phyloP scores from a whole-genome alignment of 2,329 filamentous ascomycete genomes.

The Corinectria fuckeliana region DNA sequence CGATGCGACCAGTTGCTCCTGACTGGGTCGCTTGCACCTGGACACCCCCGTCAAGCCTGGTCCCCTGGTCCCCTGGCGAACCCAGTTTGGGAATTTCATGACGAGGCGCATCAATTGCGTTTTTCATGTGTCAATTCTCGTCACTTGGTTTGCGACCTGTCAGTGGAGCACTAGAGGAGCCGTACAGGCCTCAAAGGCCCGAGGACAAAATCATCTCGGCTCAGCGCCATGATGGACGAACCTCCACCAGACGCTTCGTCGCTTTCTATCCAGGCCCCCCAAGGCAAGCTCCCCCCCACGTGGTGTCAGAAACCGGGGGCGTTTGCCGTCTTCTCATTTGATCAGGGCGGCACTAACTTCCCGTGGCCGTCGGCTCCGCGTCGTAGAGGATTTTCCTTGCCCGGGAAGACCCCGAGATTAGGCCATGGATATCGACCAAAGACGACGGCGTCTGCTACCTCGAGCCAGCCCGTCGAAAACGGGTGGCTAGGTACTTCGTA shows the following conservation, averaged over 20 bases:
- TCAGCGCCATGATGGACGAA: conserved; percentile 3
- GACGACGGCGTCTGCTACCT: background rate
- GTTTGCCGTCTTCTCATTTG: conserved; percentile 11
- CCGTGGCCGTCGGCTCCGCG: conserved; percentile 18
- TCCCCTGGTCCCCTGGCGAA: conserved; percentile 3
- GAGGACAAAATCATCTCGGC: conserved; percentile 33
- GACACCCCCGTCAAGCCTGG: conserved; percentile 19
- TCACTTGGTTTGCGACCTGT: conserved; percentile 13
- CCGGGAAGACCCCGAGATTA: conserved; percentile 16
- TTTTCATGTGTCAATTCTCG: conserved; percentile 29
- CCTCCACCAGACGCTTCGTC: background rate
- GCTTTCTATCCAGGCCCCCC: conserved; percentile 5
- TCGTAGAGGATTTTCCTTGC: background rate
- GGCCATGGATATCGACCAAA: background rate
- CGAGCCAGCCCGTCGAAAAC: conserved; percentile 2
- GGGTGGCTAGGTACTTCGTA: background rate
- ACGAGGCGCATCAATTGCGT: conserved; percentile 17
- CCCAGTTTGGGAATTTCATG: conserved; percentile 13
- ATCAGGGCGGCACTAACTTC: conserved; percentile 11
- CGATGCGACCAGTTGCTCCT: conserved; percentile 21
- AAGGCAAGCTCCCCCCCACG: conserved; percentile 29
- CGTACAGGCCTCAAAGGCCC: conserved; percentile 23
- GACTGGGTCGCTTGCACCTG: conserved; percentile 28
- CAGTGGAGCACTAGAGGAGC: conserved; percentile 26
- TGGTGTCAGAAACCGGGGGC: conserved; percentile 25